Base-by-base conservation (phyloP, 2,329 filamentous ascomycete genomes). In the Colletotrichum lentis region DNA sequence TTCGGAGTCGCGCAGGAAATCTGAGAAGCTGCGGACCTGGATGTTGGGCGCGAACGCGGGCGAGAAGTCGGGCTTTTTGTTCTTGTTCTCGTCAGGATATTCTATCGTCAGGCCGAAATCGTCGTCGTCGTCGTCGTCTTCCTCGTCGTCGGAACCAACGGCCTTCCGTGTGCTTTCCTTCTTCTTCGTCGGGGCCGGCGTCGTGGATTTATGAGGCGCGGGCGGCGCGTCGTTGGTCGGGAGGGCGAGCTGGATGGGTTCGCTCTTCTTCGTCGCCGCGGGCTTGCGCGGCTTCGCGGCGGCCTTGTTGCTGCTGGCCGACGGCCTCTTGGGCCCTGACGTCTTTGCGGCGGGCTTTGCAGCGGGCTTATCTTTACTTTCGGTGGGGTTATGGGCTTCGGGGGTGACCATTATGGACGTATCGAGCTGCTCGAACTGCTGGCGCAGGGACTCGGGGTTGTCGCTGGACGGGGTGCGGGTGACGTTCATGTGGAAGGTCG, bases 401-500 rank as follows among this genome's bases (percentile, higher is more conserved):
- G 71, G 67, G n/a, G 71, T 39, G 22, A 73, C 72, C 41, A 73
- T 74, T 60, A 73, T 67, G 62, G 62, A 68, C 46, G 73, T 77
- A 27, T 83, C 82, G 44, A 96, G 83, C 69, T 92, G 92, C 11
- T 88, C 83, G 75, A 92, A 89, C 74, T 90, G 85, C 57, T 88
- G 85, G 55, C 87, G 84, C 47, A 96, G 82, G 73, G 85, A 87
- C 37, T 86, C 85, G 61, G 84, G 79, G 72, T 92, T 87, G 62
- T 84, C 81, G 73, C 90, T 90, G 71, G 84, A 86, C 2, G 91
- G 92, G 16, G 88, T 88, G 63, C 85, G 88, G 60, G 87, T 88
- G 62, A 97, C 80, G 77, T 97, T 97, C 90, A 97, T 94, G 74
- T 93, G 90, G 79, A 97, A 91, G 46, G 90, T 89, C n/a, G 90